phyloP scores from a whole-genome alignment of 2,329 filamentous ascomycete species.

The Didymella pinodella region DNA sequence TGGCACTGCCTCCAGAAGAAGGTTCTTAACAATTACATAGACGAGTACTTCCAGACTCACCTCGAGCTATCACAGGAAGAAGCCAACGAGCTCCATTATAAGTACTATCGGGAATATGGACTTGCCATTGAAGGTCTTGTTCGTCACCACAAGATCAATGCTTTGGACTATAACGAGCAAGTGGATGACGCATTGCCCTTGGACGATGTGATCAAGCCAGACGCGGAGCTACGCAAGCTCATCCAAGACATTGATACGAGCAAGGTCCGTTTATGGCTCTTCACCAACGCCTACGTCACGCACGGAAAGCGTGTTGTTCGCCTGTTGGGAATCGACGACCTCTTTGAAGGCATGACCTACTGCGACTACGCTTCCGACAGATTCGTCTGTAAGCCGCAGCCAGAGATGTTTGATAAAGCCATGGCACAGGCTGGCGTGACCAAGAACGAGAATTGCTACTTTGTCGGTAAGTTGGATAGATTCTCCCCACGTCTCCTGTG shows the following conservation, averaged over 20 bases:
- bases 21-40: slow-evolving; percentile 40
- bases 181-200: slow-evolving; percentile 95
- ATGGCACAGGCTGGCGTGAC: slow-evolving; percentile 82
- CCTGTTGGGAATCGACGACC: slow-evolving; percentile 81
- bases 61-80: slow-evolving; percentile 77
- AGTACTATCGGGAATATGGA: slow-evolving; percentile 96
- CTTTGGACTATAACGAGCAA: slow-evolving; percentile 90
- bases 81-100: slow-evolving; percentile 83
- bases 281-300: slow-evolving; percentile 94
- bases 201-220: slow-evolving; percentile 81
- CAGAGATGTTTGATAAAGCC: slow-evolving; percentile 84
- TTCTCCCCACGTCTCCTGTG: neutral
- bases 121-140: slow-evolving; percentile 96
- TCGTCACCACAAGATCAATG: slow-evolving; percentile 92
- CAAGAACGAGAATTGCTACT: slow-evolving; percentile 78
- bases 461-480: slow-evolving; percentile 74
- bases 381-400: slow-evolving; percentile 86
- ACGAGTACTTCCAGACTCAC: slow-evolving; percentile 71
- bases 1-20: neutral
- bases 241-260: slow-evolving; percentile 81
- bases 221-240: slow-evolving; percentile 75
- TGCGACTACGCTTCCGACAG: slow-evolving; percentile 82
- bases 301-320: slow-evolving; percentile 84
- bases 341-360: slow-evolving; percentile 94
- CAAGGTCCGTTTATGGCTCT: slow-evolving; percentile 90